Conservation (phyloP, 805 yeast species). For the Lipomyces yamadae region DNA sequence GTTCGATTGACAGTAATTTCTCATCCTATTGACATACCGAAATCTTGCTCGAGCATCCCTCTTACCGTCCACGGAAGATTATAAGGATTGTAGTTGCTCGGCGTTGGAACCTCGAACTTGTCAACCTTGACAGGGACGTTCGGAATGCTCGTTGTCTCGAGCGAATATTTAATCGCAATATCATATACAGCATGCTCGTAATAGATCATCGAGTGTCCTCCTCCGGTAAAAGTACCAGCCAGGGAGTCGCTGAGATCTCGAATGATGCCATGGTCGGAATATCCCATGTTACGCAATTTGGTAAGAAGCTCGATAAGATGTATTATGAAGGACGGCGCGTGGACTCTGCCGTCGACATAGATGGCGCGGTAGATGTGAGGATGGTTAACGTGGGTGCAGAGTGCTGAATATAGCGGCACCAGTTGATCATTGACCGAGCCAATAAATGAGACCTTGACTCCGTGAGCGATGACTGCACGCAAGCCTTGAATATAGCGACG, state of each 20-base stretch:
- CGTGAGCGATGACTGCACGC: constrained; percentile 64
- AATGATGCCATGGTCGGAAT: constrained; percentile 81
- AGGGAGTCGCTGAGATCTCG: constrained; percentile 77
- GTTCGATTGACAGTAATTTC: constrained; percentile 35
- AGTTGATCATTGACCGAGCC: constrained; percentile 94
- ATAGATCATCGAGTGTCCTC: constrained; percentile 91
- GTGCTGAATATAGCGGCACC: constrained; percentile 88
- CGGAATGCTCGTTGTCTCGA: constrained; percentile 71
- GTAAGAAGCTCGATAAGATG: constrained; percentile 75
- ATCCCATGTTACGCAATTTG: constrained; percentile 74
- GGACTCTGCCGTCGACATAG: constrained; percentile 74
- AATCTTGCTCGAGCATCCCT: constrained; percentile 72
- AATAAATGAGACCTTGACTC: constrained; percentile 77
- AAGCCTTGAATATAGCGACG: constrained; percentile 70
- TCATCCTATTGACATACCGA: constrained; percentile 46
- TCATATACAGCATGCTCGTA: constrained; percentile 84
- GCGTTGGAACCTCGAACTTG: constrained; percentile 58
- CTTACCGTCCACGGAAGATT: constrained; percentile 92
- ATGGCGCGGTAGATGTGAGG: constrained; percentile 91
- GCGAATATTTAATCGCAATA: constrained; percentile 70
- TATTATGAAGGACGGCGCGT: constrained; percentile 76
- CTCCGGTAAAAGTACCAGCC: constrained; percentile 92
- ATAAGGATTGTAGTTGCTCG: constrained; percentile 75
- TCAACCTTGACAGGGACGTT: constrained; percentile 40
- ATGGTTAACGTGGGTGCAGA: constrained; percentile 80